These are phyloP conservation scores for Cerrena zonata DNA, from an alignment of 1,284 basidiomycete genomes.

Conservation along the genomic window DNA sequence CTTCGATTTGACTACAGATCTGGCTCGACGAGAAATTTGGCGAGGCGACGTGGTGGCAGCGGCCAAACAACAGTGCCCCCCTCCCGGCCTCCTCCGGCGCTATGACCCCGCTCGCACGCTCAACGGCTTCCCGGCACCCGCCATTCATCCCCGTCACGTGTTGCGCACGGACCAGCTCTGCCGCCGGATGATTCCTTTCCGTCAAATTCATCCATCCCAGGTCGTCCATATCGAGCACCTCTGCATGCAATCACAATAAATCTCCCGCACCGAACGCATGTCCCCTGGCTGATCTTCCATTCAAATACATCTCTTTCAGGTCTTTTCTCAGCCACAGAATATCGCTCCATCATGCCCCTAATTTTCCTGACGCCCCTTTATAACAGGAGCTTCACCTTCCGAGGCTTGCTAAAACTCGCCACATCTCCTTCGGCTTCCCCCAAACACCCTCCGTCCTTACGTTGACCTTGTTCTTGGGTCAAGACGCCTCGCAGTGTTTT, in stretches of 20 bases:
- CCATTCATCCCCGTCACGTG: slow-evolving; percentile 13
- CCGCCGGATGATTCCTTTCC: too few relatives aligned
- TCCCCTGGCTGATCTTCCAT: too few relatives aligned
- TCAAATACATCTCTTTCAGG: too few relatives aligned
- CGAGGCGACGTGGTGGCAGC: background rate
- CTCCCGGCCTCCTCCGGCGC: background rate
- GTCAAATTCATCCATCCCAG: too few relatives aligned
- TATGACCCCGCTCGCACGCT: background rate
- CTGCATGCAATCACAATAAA: too few relatives aligned
- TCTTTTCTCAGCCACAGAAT: too few relatives aligned
- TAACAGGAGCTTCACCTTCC: background rate
- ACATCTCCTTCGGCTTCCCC: background rate
- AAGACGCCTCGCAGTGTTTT: background rate
- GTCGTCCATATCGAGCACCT: too few relatives aligned
- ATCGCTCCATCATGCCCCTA: background rate
- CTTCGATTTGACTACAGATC: background rate
- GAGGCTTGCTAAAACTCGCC: background rate
- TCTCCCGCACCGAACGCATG: too few relatives aligned
- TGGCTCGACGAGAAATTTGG: background rate
- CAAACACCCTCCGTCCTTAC: background rate
- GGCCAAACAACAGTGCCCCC: background rate
- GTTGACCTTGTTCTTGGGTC: too few relatives aligned
- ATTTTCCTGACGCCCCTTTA: background rate
- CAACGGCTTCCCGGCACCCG: background rate
- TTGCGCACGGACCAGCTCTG: too few relatives aligned